A percentile compares a stretch with the other conserved stretches of the same genome.
Conservation (phyloP, 352 stramenopile genomes). For the Phytophthora boehmeriae region DNA sequence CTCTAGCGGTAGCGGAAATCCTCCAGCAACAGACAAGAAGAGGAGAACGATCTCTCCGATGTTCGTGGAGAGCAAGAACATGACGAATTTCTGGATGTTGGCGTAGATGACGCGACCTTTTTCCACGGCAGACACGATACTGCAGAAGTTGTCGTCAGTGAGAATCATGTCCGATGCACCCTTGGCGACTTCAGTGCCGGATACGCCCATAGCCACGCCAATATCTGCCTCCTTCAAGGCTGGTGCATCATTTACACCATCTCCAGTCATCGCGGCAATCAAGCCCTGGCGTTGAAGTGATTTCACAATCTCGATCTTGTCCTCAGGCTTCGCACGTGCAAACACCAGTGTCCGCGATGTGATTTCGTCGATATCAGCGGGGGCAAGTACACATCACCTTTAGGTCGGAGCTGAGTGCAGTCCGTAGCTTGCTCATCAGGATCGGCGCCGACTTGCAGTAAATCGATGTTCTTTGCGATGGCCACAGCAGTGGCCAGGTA, state of each 20-base stretch:
- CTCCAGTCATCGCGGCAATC: constrained; percentile 96
- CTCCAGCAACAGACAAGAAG: constrained; percentile 63
- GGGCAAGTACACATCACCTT: constrained; percentile 57
- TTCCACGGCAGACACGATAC: constrained; percentile 96
- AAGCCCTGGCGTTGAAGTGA: constrained; percentile 91
- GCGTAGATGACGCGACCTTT: constrained; percentile 97
- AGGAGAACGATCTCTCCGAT: constrained; percentile 94
- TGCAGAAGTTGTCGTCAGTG: constrained; percentile 98
- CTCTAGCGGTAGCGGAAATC: constrained; percentile 88
- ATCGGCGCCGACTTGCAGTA: constrained; percentile 83
- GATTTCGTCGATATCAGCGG: constrained; percentile 90
- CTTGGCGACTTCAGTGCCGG: constrained; percentile 97
- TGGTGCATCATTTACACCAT: constrained; percentile 98
- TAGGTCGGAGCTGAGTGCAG: constrained; percentile 68
- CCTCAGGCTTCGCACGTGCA: constrained; percentile 93
- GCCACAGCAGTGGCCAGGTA: constrained; percentile 94
- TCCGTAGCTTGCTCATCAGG: constrained; percentile 63
- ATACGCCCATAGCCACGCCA: constrained; percentile 97
- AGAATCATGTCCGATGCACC: constrained; percentile 98
- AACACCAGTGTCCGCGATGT: constrained; percentile 89
- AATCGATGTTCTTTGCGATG: constrained; percentile 93
- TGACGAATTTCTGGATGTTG: constrained; percentile 98
- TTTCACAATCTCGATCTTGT: constrained; percentile 97
- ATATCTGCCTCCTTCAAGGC: constrained; percentile 97
- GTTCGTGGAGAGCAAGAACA: constrained; percentile 98